phyloP scores from a whole-genome alignment of 1,139 yeast species.

The Entelexis paramagnoliae region DNA sequence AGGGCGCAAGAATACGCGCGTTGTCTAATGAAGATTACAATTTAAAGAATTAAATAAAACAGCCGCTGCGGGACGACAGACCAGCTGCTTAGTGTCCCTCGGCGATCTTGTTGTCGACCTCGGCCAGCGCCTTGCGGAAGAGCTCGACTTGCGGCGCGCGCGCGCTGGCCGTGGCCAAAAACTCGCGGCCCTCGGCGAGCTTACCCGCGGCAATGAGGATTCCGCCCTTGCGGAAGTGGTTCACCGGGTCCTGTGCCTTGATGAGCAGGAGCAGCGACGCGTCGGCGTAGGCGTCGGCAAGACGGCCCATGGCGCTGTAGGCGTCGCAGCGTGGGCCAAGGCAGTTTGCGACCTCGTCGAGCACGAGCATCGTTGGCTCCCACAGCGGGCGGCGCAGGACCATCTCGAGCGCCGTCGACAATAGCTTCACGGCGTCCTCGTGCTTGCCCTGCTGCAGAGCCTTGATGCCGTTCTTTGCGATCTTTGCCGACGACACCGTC shows the following conservation, averaged over 20 bases:
- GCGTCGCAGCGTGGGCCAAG: constrained; percentile 80
- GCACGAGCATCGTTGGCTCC: constrained; percentile 70
- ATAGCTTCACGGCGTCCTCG: constrained; percentile 62
- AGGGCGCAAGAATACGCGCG: no score
- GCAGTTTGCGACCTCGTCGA: constrained; percentile 65
- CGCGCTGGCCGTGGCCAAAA: constrained; percentile 67
- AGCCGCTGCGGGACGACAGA: no score
- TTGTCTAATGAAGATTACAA: no score
- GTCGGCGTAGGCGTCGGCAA: constrained; percentile 69
- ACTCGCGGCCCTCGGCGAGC: constrained; percentile 60
- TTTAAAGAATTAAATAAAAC: no score
- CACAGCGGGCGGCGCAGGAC: constrained; percentile 72
- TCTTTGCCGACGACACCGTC: constrained; percentile 56
- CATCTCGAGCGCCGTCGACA: constrained; percentile 71
- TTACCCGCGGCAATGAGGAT: constrained; percentile 61
- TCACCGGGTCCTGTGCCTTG: constrained; percentile 57
- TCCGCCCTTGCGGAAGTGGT: constrained; percentile 72
- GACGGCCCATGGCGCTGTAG: constrained; percentile 51
- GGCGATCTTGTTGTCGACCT: constrained; percentile 5
- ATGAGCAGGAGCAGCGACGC: constrained; percentile 65
- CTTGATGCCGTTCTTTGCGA: constrained; percentile 62
- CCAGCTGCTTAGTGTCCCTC: constrained; percentile 5
- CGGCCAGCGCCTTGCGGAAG: constrained; percentile 12
- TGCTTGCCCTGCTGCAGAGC: constrained; percentile 49
- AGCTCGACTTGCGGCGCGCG: constrained; percentile 23